Base-by-base conservation (phyloP, 2,329 filamentous ascomycete species). In the Colletotrichum costaricense region DNA sequence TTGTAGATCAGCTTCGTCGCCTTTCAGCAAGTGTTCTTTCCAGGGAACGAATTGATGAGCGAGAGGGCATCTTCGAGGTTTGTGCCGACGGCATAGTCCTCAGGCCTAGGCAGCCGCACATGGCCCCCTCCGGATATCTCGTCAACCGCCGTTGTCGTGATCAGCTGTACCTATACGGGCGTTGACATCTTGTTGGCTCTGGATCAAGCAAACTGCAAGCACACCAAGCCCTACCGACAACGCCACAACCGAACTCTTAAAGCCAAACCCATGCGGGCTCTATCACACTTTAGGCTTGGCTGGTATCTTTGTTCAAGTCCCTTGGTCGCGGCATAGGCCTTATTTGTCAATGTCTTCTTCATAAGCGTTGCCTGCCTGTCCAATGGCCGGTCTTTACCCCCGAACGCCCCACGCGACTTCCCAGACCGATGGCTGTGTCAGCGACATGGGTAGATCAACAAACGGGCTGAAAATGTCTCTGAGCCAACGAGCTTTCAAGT, bases 281-380 rank as follows among this genome's bases (percentile, higher is more conserved):
- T 24, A 57, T 68, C 33, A 33, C 58, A 11, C 24, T 57, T 62
- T 26, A 46, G 33, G 52, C 52, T 26, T 49, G 67, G 67, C 35
- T 62, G 12, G 26, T 52, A 49, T 28, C 49, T 42, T n/a, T 54
- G 26, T 33, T 64, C 67, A 19, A 30, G 5, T 19, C 22, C 52
- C 67, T 58, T 64, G 67, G 30, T n/a, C n/a, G 49, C 49, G 11
- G 59, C 22, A 56, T 28, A 26, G 42, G 26, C 24, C 46, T 42
- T 56, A 60, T 67, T 62, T 67, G 68, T 71, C 56, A 67, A 58
- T n/a, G 16, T 56, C 16, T 52, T 49, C 66, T 24, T 57, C 68
- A 28, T 46, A 56, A 35, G 62, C 42, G 22, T 46, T 49, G 30
- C 22, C n/a, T 60, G 24, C 30, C 16, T 19, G 33, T 24, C 55